Conservation (phyloP, 331 rosid species). For the Acacia pycnantha region DNA sequence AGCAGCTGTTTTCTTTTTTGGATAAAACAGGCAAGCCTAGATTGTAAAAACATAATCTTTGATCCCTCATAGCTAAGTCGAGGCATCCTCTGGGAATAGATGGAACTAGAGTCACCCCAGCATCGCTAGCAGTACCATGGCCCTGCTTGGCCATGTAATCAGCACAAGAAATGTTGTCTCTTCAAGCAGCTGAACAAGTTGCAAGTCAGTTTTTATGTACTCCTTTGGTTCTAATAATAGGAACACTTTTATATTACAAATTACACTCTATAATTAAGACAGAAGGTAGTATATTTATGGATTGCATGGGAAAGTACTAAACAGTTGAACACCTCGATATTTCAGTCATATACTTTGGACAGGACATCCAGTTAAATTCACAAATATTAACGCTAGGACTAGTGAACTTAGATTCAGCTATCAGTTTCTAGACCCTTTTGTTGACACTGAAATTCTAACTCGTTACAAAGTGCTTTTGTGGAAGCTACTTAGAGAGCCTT, state of each 20-base stretch:
- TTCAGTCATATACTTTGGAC: conserved; percentile 38
- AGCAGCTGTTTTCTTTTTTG: not conserved
- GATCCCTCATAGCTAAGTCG: no score
- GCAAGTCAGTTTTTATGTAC: not conserved
- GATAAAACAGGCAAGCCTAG: no score
- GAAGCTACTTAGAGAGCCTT: not conserved
- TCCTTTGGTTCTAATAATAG: no score
- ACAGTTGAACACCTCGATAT: conserved; percentile 14
- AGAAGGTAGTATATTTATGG: no score
- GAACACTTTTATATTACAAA: no score
- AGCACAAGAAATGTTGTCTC: no score
- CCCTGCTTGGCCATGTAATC: no score
- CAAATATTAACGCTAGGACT: not conserved
- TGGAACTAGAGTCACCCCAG: no score
- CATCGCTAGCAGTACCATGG: no score
- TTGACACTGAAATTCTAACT: not conserved
- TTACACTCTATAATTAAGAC: no score
- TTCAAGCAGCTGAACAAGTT: not conserved
- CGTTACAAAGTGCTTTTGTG: not conserved
- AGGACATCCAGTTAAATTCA: conserved; percentile 1
- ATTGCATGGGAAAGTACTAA: not conserved
- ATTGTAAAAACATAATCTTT: no score
- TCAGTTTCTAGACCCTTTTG: not conserved
- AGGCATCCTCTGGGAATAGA: no score
- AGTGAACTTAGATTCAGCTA: not conserved